Percentiles rank a stretch among this genome's conserved stretches.
These are phyloP conservation scores for Quercus cerris DNA, from an alignment of 306 rosid genomes.

Conservation along the genomic window DNA sequence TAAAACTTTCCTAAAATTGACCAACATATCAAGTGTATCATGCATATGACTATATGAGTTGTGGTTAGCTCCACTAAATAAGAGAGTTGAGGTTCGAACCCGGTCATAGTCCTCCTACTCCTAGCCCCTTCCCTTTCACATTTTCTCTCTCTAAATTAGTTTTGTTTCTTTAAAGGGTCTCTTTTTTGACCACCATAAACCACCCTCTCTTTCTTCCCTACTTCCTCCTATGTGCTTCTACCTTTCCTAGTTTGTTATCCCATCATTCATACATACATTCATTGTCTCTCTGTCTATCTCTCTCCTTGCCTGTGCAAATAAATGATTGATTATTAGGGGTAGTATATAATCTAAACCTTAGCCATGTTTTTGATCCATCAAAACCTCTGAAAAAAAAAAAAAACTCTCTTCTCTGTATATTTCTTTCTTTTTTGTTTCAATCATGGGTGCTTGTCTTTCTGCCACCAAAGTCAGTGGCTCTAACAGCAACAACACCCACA, in stretches of 20 bases:
- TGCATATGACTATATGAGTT: too few species aligned
- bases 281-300: not conserved
- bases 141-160: not conserved
- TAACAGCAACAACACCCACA: conserved; percentile 35
- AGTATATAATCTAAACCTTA: conserved; percentile 5
- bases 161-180: conserved; percentile 31
- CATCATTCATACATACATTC: not conserved
- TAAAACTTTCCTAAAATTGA: too few species aligned
- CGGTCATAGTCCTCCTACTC: not conserved
- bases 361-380: conserved; percentile 29
- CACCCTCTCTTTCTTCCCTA: conserved; percentile 66
- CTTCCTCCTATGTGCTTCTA: conserved; percentile 71
- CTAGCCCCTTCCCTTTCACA: not conserved
- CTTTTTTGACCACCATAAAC: conserved; percentile 73
- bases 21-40: too few species aligned
- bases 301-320: not conserved
- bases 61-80: too few species aligned
- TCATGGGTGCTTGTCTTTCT: conserved; percentile 64
- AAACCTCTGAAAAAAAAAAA: conserved; percentile 14
- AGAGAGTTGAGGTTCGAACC: too few species aligned
- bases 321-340: not conserved
- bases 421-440: not conserved
- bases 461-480: conserved; percentile 56
- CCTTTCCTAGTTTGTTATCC: conserved; percentile 28
- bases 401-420: not conserved